Base-by-base conservation (phyloP, 352 stramenopile species). In the Hyaloperonospora brassicae region DNA sequence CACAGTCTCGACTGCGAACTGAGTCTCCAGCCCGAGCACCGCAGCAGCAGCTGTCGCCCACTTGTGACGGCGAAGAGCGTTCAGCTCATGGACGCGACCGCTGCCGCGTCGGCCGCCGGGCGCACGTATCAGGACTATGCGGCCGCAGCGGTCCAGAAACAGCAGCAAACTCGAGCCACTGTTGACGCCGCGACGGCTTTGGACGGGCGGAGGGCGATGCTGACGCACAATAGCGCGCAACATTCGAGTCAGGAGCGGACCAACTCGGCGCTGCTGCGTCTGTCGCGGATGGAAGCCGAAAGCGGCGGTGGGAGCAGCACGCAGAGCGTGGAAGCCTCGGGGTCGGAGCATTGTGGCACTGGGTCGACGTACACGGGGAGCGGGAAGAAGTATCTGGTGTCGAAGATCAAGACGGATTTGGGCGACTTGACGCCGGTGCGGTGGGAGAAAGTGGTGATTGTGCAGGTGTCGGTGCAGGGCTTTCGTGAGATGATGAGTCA, bases 381-480 rank as follows among this genome's bases (percentile, higher is more conserved):
- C 13, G 44, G 56, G 24, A 91, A 86, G 61, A 84, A 87, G 52
- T 64, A 50, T 13, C 70, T 69, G 13, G 43, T 70, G 35, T 63
- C 66, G 14, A 89, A 88, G 71, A 82, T 91, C 56, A 91, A 91
- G 62, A 91, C 78, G 24, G 81, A 88, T 7, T 59, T 91, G 46
- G 81, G 81, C 13, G 81, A 91, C 27, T 61, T 91, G 17, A 72
- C 73, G 4, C 76, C 81, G 10, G 79, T 91, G 47, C 60, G 67
- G n/a, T 88, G 75, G 76, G 81, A 90, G 21, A 92, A 89, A 56
- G 72, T 86, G 11, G 84, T 93, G 42, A 68, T 92, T 48, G 84
- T 93, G 22, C 83, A 93, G 59, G 81, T 93, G 4, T 91, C 81
- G 3, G 81, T 92, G 21, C 77, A 88, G 60, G 81, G 76, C 3